A percentile compares a stretch with the other conserved stretches of the same genome.
Evolutionary conservation across 495 filamentous ascomycete genomes (phyloP).

Genomic region (Pseudevernia furfuracea): DNA sequence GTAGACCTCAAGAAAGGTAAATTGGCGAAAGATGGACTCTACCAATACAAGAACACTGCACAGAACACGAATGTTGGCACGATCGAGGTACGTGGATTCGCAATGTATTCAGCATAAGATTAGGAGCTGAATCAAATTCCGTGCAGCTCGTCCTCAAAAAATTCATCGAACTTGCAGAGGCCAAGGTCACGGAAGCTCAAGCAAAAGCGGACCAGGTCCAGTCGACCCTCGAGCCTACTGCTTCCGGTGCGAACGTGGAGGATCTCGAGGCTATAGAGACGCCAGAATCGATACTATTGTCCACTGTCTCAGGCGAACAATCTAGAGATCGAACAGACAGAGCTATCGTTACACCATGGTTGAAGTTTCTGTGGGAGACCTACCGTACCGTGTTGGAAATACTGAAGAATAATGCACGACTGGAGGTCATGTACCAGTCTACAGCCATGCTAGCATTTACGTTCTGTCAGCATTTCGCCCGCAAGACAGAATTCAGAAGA

Average conservation of each 20-base stretch:
- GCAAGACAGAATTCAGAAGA: slow-evolving; percentile 97
- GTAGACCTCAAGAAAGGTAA: slow-evolving; percentile 97
- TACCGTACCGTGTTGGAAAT: slow-evolving; percentile 98
- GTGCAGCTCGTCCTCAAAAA: slow-evolving; percentile 78
- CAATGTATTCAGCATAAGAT: background rate
- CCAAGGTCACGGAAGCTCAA: slow-evolving; percentile 94
- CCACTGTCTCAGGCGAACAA: slow-evolving; percentile 96
- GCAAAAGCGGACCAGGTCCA: slow-evolving; percentile 92
- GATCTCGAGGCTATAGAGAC: slow-evolving; percentile 97
- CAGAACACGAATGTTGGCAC: slow-evolving; percentile 98
- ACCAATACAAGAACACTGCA: slow-evolving; percentile 98
- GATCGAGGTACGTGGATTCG: slow-evolving; percentile 63
- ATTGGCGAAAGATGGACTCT: slow-evolving; percentile 94
- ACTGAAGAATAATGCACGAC: slow-evolving; percentile 93
- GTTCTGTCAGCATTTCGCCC: slow-evolving; percentile 95
- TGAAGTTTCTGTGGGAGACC: slow-evolving; percentile 99
- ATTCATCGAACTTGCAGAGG: slow-evolving; percentile 94
- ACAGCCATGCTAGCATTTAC: slow-evolving; percentile 97
- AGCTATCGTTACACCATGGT: slow-evolving; percentile 96
- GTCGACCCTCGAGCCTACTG: slow-evolving; percentile 65
- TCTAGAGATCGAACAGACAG: slow-evolving; percentile 93
- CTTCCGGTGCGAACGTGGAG: slow-evolving; percentile 70
- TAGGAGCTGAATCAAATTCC: slow-evolving; percentile 10
- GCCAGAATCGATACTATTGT: slow-evolving; percentile 93
- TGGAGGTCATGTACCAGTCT: slow-evolving; percentile 96